Percentiles rank a stretch among this genome's conserved stretches.
Evolutionary conservation across 345 rosid genomes (phyloP).

Genomic region (Brassica juncea): DNA sequence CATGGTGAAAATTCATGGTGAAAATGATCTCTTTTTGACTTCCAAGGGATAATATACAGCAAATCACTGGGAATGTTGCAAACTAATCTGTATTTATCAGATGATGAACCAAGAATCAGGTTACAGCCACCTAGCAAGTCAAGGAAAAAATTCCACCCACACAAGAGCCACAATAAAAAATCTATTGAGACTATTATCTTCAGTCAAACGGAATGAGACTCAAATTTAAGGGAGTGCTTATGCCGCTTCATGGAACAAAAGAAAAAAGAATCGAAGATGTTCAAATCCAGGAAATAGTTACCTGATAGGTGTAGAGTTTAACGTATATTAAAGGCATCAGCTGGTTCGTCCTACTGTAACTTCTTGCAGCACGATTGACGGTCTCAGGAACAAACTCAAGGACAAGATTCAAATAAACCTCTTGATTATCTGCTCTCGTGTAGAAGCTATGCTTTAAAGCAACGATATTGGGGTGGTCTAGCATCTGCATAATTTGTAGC

Average conservation of each 20-base stretch:
- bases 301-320: constrained; percentile 92
- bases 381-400: constrained; percentile 94
- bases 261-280: not conserved
- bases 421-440: constrained; percentile 85
- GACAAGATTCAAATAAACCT: constrained; percentile 86
- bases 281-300: constrained; percentile 31
- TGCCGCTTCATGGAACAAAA: not conserved
- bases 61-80: not conserved
- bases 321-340: constrained; percentile 91
- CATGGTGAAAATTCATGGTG: not conserved
- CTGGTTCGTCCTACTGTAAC: constrained; percentile 74
- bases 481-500: constrained; percentile 91
- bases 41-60: not conserved
- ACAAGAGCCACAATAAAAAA: not conserved
- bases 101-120: not conserved
- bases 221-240: constrained; percentile 1
- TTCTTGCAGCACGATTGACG: constrained; percentile 75
- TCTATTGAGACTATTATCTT: not conserved
- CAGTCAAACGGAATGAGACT: not conserved
- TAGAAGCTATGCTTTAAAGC: constrained; percentile 82
- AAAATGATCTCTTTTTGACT: not conserved
- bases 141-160: constrained; percentile 8
- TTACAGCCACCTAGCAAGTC: not conserved
- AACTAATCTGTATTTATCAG: constrained; percentile 3
- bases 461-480: constrained; percentile 94